Evolutionary conservation across 2,329 filamentous ascomycete species (phyloP).

Genomic region (Didymosphaeria variabile): DNA sequence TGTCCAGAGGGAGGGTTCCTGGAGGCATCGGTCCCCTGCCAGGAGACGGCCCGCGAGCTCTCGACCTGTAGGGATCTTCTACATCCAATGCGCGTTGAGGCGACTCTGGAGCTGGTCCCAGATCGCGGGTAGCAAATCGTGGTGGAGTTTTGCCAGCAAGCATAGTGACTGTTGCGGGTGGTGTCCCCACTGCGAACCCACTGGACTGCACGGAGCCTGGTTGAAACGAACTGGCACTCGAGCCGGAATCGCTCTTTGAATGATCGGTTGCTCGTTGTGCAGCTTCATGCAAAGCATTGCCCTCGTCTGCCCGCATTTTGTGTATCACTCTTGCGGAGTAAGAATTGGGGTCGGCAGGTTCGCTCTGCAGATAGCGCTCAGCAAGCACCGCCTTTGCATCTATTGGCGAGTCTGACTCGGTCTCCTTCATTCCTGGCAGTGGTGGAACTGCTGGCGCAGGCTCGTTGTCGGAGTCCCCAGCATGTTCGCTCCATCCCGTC

Average conservation of each 20-base stretch:
- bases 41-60: constrained; percentile 41
- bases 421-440: constrained; percentile 35
- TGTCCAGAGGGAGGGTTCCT: constrained; percentile 35
- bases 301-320: constrained; percentile 63
- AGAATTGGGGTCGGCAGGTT: constrained; percentile 50
- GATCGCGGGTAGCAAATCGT: constrained; percentile 25
- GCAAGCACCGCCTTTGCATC: constrained; percentile 34
- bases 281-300: constrained; percentile 58
- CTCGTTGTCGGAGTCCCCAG: constrained; percentile 39
- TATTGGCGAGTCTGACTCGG: constrained; percentile 37
- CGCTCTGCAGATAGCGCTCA: constrained; percentile 41
- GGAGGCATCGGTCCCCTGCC: constrained; percentile 38
- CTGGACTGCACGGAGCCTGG: constrained; percentile 30
- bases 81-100: constrained; percentile 28
- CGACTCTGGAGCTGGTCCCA: constrained; percentile 21
- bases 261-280: constrained; percentile 37
- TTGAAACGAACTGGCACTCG: constrained; percentile 40
- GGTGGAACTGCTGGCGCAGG: constrained; percentile 53
- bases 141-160: constrained; percentile 36
- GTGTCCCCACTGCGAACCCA: constrained; percentile 29
- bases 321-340: constrained; percentile 58
- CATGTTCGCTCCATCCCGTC: constrained; percentile 58
- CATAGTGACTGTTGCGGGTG: constrained; percentile 32
- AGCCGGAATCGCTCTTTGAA: constrained; percentile 39
- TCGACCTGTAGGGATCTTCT: constrained; percentile 43